These are phyloP conservation scores for Draba incana DNA, from an alignment of 345 rosid genomes.

Conservation along the genomic window DNA sequence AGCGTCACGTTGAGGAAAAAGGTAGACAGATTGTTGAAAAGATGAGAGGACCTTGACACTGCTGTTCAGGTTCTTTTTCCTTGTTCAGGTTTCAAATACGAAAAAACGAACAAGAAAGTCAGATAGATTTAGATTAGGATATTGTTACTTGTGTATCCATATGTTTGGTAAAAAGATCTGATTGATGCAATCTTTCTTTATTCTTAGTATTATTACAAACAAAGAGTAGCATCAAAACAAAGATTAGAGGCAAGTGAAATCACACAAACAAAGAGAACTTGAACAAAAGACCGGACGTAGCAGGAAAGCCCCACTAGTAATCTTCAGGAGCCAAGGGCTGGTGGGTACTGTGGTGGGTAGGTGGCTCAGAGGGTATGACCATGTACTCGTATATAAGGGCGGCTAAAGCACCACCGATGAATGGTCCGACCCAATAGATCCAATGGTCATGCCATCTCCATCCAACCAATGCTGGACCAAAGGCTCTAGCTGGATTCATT, in stretches of 20 bases:
- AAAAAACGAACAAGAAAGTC: slow-evolving; percentile 12
- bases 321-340: slow-evolving; percentile 82
- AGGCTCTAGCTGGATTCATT: slow-evolving; percentile 50
- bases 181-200: slow-evolving; percentile 23
- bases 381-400: slow-evolving; percentile 55
- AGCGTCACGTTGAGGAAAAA: slow-evolving; percentile 82
- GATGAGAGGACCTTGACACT: slow-evolving; percentile 62
- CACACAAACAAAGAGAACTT: slow-evolving; percentile 14
- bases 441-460: slow-evolving; percentile 50
- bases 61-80: neutral
- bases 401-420: slow-evolving; percentile 43
- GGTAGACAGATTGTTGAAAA: slow-evolving; percentile 78
- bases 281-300: slow-evolving; percentile 15
- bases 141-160: slow-evolving; percentile 15
- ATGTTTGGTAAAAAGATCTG: slow-evolving; percentile 19
- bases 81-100: slow-evolving; percentile 14
- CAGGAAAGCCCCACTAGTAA: slow-evolving; percentile 45
- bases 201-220: slow-evolving; percentile 34
- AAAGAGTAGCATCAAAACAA: slow-evolving; percentile 25
- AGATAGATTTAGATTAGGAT: slow-evolving; percentile 18
- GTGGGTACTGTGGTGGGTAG: slow-evolving; percentile 51
- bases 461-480: slow-evolving; percentile 50
- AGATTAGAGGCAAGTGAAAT: slow-evolving; percentile 27
- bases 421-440: slow-evolving; percentile 48
- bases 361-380: slow-evolving; percentile 57